Conservation (phyloP, 768 basidiomycete genomes). For the Lactarius quietus region DNA sequence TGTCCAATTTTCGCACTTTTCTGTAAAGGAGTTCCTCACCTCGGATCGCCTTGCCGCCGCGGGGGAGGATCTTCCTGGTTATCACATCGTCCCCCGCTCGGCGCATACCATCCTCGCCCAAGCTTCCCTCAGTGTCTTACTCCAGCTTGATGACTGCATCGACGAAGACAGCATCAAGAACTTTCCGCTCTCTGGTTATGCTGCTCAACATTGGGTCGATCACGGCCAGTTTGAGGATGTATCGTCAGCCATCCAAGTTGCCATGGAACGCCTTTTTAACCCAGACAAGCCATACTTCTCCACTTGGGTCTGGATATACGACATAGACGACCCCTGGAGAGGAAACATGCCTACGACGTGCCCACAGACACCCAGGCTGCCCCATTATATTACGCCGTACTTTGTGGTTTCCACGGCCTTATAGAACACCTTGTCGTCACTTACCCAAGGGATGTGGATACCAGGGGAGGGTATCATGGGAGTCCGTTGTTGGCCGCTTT, state of each 20-base stretch:
- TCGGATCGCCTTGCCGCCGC: neutral
- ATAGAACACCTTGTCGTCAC: neutral
- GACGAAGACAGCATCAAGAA: neutral
- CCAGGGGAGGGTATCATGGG: neutral
- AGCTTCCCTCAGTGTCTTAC: neutral
- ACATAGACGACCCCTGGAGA: neutral
- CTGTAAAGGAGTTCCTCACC: slow-evolving; percentile 11
- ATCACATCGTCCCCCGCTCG: neutral
- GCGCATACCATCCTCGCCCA: neutral
- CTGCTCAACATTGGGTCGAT: neutral
- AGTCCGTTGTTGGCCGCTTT: neutral
- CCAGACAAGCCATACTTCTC: neutral
- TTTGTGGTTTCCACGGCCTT: neutral
- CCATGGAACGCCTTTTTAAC: slow-evolving; percentile 4
- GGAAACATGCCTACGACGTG: neutral
- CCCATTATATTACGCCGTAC: slow-evolving; percentile 3
- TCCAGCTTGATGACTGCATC: neutral
- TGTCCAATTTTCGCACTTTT: slow-evolving; percentile 14
- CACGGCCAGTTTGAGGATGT: slow-evolving; percentile 1
- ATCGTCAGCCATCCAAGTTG: neutral
- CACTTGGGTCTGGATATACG: slow-evolving; percentile 3
- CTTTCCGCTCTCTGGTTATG: slow-evolving; percentile 1
- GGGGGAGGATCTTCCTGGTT: neutral
- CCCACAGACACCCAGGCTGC: neutral
- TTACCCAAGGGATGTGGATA: neutral